phyloP scores from a whole-genome alignment of 306 rosid genomes.

The Sindora glabra region DNA sequence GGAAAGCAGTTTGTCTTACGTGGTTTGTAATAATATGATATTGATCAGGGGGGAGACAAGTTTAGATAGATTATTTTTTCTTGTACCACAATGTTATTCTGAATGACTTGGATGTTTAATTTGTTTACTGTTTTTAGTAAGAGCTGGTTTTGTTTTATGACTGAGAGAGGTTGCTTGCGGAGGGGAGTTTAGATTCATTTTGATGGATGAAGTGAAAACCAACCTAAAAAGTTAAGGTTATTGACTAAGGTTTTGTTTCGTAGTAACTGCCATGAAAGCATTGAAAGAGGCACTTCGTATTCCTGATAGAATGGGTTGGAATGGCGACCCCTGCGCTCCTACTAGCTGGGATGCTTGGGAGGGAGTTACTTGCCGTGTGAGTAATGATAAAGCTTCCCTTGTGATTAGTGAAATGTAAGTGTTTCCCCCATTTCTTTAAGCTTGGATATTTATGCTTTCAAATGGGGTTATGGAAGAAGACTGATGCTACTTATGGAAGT shows the following conservation, averaged over 20 bases:
- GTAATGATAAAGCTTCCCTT: conserved; percentile 47
- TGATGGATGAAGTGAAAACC: no score
- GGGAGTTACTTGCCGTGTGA: conserved; percentile 78
- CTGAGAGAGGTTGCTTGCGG: no score
- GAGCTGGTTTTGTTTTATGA: not conserved
- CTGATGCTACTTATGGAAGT: not conserved
- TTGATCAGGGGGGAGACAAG: no score
- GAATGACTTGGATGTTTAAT: no score
- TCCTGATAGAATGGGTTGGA: conserved; percentile 99
- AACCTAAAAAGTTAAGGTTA: conserved; percentile 7
- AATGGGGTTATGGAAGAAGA: conserved; percentile 6
- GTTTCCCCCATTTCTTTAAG: conserved; percentile 11
- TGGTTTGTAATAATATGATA: no score
- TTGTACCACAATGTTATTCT: no score
- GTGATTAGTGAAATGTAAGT: conserved; percentile 82
- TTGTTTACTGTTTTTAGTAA: no score
- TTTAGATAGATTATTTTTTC: no score
- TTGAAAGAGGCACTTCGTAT: conserved; percentile 76
- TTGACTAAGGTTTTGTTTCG: conserved; percentile 11
- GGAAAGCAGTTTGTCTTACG: no score
- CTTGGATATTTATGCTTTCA: conserved; percentile 1
- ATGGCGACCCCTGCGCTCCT: conserved; percentile 99
- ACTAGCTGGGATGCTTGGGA: conserved; percentile 98
- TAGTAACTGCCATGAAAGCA: conserved; percentile 74
- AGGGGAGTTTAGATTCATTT: no score